Evolutionary conservation across 2,329 filamentous ascomycete species (phyloP), one percentile per base, ranked within the genome.

Genomic region (Thielaviopsis punctulata): DNA sequence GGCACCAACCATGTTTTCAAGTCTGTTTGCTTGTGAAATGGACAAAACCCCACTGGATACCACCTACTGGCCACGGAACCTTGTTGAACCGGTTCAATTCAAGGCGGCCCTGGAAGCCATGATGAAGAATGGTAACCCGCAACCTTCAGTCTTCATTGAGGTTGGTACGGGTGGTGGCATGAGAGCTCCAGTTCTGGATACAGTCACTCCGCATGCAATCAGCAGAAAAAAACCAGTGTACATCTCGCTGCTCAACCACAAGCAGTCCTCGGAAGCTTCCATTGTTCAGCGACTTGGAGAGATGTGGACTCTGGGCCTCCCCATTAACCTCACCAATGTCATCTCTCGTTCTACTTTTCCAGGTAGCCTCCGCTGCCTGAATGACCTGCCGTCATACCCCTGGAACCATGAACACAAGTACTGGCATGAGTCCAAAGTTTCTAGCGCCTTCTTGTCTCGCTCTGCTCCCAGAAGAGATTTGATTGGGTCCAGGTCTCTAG

Each of bases 361-460:
- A 13, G 24, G 23, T 4, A 30, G 18, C 9, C 44, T 55, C 2
- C 27, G 15, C n/a, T 67, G 67, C 19, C 61, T 77, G 2, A 58
- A 64, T 1, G 67, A 71, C 53, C 59, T 78, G 27, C 75, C 75
- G 1, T 64, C 67, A 1, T 77, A 77, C 55, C 67, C 71, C 2
- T 78, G 75, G 73, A 74, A 77, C 25, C 74, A 77, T 54, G 61
- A 63, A 23, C 72, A 67, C 23, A 62, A 60, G 1, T 75, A 76
- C 59, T 77, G 75, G 74, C 68, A 73, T 55, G 74, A 78, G 54
- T 71, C 70, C 1, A 68, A 71, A 41, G 58, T 72, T 2, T 70
- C 69, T 19, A 59, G 61, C 13, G 64, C 68, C 10, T 67, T 67
- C 46, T 67, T 73, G 2, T 68, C 71, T 53, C 65, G 71, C 13